Conservation (phyloP, 495 filamentous ascomycete genomes). For the Penicillium flavigenum region DNA sequence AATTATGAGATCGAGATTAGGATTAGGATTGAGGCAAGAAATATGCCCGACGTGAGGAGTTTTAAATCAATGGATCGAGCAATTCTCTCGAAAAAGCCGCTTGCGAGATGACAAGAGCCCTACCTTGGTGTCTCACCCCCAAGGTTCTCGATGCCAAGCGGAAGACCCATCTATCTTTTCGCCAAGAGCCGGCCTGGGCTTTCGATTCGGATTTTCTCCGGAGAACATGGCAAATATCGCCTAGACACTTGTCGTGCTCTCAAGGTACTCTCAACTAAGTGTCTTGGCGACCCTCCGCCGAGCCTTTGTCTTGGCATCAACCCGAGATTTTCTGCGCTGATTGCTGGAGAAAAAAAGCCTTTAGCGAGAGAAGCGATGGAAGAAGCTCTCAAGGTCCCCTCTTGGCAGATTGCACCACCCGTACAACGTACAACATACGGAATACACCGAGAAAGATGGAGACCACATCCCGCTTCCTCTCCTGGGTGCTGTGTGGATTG, state of each 20-base stretch:
- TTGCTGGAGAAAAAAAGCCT: neutral
- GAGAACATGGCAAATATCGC: neutral
- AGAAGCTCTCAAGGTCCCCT: conserved; percentile 21
- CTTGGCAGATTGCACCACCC: conserved; percentile 6
- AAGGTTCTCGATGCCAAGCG: conserved; percentile 22
- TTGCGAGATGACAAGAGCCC: too few relatives aligned
- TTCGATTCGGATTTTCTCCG: neutral
- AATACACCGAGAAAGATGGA: neutral
- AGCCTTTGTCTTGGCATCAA: conserved; percentile 20
- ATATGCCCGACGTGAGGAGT: neutral
- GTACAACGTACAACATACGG: neutral
- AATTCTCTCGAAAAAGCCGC: neutral
- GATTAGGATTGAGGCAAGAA: neutral
- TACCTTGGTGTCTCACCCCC: neutral
- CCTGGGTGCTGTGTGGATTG: neutral
- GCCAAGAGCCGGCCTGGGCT: conserved; percentile 14
- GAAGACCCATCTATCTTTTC: conserved; percentile 1
- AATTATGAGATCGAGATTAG: neutral
- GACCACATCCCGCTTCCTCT: conserved; percentile 1
- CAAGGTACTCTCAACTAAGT: conserved; percentile 27
- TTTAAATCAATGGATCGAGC: neutral
- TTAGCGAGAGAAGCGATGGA: neutral
- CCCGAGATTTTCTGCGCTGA: neutral
- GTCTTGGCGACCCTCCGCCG: conserved; percentile 24
- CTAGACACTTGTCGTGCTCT: conserved; percentile 7